A percentile compares a stretch with the other conserved stretches of the same genome.
phyloP scores from a whole-genome alignment of 1,139 yeast genomes.

The Yarrowia galli region DNA sequence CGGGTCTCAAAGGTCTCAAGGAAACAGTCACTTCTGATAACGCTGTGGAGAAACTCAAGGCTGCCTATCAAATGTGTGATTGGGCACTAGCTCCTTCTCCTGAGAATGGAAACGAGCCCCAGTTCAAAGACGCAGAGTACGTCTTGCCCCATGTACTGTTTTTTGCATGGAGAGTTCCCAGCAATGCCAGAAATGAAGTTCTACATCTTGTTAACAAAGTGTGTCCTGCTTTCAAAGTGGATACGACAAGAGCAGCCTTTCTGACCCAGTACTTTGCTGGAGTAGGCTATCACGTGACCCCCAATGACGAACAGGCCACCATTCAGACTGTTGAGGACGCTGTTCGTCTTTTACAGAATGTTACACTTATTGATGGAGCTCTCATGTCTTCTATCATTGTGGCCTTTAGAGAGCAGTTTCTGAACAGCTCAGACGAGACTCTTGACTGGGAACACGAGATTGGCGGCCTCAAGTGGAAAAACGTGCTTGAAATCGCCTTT shows the following conservation, averaged over 20 bases:
- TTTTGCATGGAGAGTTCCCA: slow-evolving; percentile 34
- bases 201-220: slow-evolving; percentile 20
- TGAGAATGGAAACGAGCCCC: slow-evolving; percentile 24
- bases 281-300: not conserved
- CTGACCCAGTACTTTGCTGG: slow-evolving; percentile 26
- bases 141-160: slow-evolving; percentile 23
- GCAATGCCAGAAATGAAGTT: slow-evolving; percentile 10
- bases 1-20: slow-evolving; percentile 4
- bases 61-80: slow-evolving; percentile 28
- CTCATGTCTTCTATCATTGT: slow-evolving; percentile 12
- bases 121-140: slow-evolving; percentile 20
- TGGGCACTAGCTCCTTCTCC: slow-evolving; percentile 33
- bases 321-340: slow-evolving; percentile 8
- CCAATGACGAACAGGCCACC: not conserved
- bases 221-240: slow-evolving; percentile 25
- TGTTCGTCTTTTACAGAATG: not conserved
- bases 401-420: not conserved
- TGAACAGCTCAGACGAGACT: not conserved
- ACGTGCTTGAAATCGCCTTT: slow-evolving; percentile 12
- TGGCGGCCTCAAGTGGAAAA: slow-evolving; percentile 17
- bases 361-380: not conserved
- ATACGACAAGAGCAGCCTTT: not conserved
- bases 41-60: slow-evolving; percentile 20
- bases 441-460: slow-evolving; percentile 7
- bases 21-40: not conserved